phyloP scores from a whole-genome alignment of 306 rosid genomes.

The Vachellia collinsii region DNA sequence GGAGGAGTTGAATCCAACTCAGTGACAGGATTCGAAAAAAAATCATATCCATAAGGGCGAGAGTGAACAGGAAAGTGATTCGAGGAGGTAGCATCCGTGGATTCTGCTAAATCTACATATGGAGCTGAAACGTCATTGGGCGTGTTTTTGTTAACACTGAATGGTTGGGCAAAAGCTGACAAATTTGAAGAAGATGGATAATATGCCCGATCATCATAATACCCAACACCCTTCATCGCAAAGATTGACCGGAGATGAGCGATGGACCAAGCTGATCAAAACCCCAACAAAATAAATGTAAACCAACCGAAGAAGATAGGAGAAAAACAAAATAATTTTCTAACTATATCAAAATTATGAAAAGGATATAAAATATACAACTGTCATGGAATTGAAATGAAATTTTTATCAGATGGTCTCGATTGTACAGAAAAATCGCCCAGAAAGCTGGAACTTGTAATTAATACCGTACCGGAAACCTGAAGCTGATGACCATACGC shows the following conservation, averaged over 20 bases:
- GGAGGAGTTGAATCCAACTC: slow-evolving; percentile 47
- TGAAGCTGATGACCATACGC: not conserved
- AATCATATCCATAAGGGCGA: slow-evolving; percentile 44
- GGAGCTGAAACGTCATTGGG: slow-evolving; percentile 46
- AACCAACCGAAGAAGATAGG: not conserved
- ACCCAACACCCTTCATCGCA: slow-evolving; percentile 63
- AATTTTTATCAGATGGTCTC: slow-evolving; percentile 6
- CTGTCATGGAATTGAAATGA: not conserved
- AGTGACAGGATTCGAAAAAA: slow-evolving; percentile 41
- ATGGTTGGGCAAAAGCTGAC: slow-evolving; percentile 83
- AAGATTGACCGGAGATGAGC: slow-evolving; percentile 27
- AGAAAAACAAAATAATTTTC: not conserved
- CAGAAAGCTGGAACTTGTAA: not conserved
- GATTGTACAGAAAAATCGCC: not conserved
- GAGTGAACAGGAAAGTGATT: slow-evolving; percentile 44
- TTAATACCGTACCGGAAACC: slow-evolving; percentile 36
- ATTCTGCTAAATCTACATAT: slow-evolving; percentile 52
- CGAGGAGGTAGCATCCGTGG: slow-evolving; percentile 43
- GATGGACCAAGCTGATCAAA: slow-evolving; percentile 42
- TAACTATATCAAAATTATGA: not conserved
- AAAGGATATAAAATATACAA: not conserved
- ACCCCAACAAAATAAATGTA: slow-evolving; percentile 25
- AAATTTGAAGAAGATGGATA: slow-evolving; percentile 60
- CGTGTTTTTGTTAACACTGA: slow-evolving; percentile 59
- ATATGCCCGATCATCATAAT: slow-evolving; percentile 54